A percentile compares a stretch with the other conserved stretches of the same genome.
Conservation (phyloP, 2,329 filamentous ascomycete species). For the Colletotrichum agaves region DNA sequence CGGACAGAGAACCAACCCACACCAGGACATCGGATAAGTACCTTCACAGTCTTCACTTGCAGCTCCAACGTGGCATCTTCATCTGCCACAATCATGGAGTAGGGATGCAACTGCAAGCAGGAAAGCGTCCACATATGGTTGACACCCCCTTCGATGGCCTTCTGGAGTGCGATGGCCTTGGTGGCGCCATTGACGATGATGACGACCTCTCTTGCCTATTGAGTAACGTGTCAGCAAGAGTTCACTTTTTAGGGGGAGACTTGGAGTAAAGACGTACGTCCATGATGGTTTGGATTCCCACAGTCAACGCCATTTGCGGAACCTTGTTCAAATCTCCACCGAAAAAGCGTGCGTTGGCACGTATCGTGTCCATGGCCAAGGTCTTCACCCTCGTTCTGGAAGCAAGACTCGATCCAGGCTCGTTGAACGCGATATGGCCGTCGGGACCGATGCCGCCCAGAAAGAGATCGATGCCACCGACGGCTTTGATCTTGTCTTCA, state of each 20-base stretch:
- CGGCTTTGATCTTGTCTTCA: slow-evolving; percentile 74
- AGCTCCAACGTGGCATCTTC: slow-evolving; percentile 75
- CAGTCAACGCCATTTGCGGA: slow-evolving; percentile 41
- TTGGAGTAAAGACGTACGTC: slow-evolving; percentile 60
- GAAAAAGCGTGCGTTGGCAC: slow-evolving; percentile 77
- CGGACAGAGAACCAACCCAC: not conserved
- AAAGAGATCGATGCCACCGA: slow-evolving; percentile 81
- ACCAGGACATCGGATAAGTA: slow-evolving; percentile 32
- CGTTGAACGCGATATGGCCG: slow-evolving; percentile 85
- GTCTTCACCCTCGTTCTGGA: slow-evolving; percentile 82
- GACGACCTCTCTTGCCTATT: slow-evolving; percentile 76
- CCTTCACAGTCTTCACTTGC: slow-evolving; percentile 72
- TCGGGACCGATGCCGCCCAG: slow-evolving; percentile 81
- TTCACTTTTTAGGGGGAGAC: slow-evolving; percentile 49
- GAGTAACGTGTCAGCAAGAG: slow-evolving; percentile 57
- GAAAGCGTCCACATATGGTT: slow-evolving; percentile 87
- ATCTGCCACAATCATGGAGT: slow-evolving; percentile 79
- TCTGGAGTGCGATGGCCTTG: slow-evolving; percentile 78
- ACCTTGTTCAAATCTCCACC: slow-evolving; percentile 39
- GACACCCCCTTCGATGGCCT: slow-evolving; percentile 78
- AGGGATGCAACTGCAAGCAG: slow-evolving; percentile 76
- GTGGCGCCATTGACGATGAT: slow-evolving; percentile 79
- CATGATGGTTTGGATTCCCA: slow-evolving; percentile 52
- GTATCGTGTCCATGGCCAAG: slow-evolving; percentile 79
- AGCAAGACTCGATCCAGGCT: slow-evolving; percentile 77